Base-by-base conservation (phyloP, 177 flowering plant species). In the Vitis hybrid region DNA sequence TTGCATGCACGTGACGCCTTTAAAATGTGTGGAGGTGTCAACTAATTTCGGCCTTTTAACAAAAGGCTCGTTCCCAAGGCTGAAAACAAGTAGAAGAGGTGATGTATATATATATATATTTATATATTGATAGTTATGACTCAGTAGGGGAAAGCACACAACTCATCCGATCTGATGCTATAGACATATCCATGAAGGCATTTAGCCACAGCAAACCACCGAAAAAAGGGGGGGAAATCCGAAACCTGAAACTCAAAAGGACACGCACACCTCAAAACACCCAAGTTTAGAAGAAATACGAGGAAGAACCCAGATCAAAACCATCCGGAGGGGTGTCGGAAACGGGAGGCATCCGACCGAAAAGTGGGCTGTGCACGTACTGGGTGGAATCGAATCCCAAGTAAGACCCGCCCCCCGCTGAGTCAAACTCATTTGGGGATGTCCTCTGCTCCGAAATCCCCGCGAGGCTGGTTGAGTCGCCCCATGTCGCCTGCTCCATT, bases 301-400 rank as follows among this genome's bases (percentile, higher is more conserved):
- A 62, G 0, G 82, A 82, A 55, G 83, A 62, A 2, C 82, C 85
- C 76, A 82, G 71, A 65, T 82, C 77, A 40, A 84, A 82, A 57
- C 65, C 62, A 30, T 84, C 85, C 11, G 78, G 73, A 11, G 64
- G 60, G 6, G 80, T 52, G 52, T 84, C 86, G 0, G 85, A 77
- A 59, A 79, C 86, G 0, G 87, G 75, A 1, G 90, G 90, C 90
- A 86, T 86, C 62, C 76, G 76, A n/a, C 90, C 84, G 63, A 86
- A 86, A 35, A 86, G 81, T n/a, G 90, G 90, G 68, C 90, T 86
- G 72, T 86, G 86, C 63, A 81, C 74, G 54, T 65, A 81, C 57
- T 77, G 74, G 3, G 56, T 64, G 11, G 77, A 68, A 40, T 78
- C 82, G 17, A 72, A 78, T 17, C 76, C 81, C 52, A 72, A 62